Base-by-base conservation (phyloP, 2,329 filamentous ascomycete genomes). In the Neurospora sp. region DNA sequence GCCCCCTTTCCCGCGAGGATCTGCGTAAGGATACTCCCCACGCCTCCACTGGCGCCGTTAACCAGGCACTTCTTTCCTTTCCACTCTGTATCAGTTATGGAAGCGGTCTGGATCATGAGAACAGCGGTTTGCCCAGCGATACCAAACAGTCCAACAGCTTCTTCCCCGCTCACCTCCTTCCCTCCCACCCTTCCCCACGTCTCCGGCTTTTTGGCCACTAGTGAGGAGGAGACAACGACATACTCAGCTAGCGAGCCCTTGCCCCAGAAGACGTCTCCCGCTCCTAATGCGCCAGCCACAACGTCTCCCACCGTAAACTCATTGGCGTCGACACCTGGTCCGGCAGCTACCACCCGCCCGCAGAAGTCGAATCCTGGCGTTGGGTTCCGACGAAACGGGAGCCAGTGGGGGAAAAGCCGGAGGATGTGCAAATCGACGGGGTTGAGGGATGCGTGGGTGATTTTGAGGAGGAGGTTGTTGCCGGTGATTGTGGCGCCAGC, bases 11-110 rank as follows among this genome's bases (percentile, higher is more conserved):
- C 79, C 71, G 83, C 78, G 73, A 77, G 71, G n/a, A 84, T 80
- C 76, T 86, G 84, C 66, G 85, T 76, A 1, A 80, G 77, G 67
- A 85, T 73, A 23, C 80, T 79, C 12, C 84, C 84, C 6, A 86
- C 82, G 12, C 83, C 84, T 0, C 84, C 84, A 72, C 83, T 85
- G 23, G 83, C 85, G 3, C 83, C 84, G 72, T 85, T 84, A 4
- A 86, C 77, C 66, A 86, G 73, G 41, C 85, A 82, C 2, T 79
- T 76, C 43, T 81, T 77, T 0, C 83, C 80, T 36, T 79, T 77
- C 70, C 79, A 28, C 28, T 28, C 28, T 4, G 28, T 28, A 4
- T 28, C 28, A 28, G 28, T 28, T 3, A 28, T 28, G 28, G 28
- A 28, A 28, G 76, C 74, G 28, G 75, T 73, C 36, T 71, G 72